A percentile compares a stretch with the other conserved stretches of the same genome.
Evolutionary conservation across 352 stramenopile genomes (phyloP).

Genomic region (Aphanomyces astaci): DNA sequence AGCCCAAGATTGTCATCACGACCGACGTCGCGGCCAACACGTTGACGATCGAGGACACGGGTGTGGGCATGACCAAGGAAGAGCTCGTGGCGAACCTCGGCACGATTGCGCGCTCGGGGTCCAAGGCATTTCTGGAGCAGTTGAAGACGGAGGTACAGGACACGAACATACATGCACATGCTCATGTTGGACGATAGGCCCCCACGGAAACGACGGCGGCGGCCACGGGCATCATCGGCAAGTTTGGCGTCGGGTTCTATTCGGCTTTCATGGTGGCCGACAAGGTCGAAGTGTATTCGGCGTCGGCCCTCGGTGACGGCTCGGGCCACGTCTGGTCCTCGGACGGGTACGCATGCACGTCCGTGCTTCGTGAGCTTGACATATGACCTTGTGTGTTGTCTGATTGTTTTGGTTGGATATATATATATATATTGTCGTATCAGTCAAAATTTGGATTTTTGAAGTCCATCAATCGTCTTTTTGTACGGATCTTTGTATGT

Average conservation of each 20-base stretch:
- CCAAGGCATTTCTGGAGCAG: conserved; percentile 94
- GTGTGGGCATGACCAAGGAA: conserved; percentile 96
- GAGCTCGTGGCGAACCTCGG: conserved; percentile 97
- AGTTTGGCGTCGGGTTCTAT: conserved; percentile 99
- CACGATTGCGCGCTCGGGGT: conserved; percentile 97
- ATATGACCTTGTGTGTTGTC: too few relatives aligned
- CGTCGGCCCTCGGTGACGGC: conserved; percentile 53
- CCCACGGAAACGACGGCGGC: conserved; percentile 59
- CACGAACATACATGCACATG: not conserved
- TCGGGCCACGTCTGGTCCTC: conserved; percentile 63
- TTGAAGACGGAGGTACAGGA: conserved; percentile 63
- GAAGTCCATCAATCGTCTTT: too few relatives aligned
- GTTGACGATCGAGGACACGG: conserved; percentile 97
- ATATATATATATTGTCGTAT: too few relatives aligned
- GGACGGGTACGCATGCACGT: conserved; percentile 34
- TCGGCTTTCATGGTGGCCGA: conserved; percentile 99
- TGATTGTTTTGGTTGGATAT: too few relatives aligned
- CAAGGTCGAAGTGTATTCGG: conserved; percentile 89
- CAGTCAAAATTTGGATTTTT: too few relatives aligned
- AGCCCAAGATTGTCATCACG: conserved; percentile 95
- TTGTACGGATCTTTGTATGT: too few relatives aligned
- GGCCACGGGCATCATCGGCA: conserved; percentile 94
- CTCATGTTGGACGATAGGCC: conserved; percentile 21
- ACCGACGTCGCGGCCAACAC: conserved; percentile 93
- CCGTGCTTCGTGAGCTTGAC: too few relatives aligned